These are phyloP conservation scores for Heterobasidion irregulare DNA, from an alignment of 1,284 basidiomycete genomes.

Conservation along the genomic window DNA sequence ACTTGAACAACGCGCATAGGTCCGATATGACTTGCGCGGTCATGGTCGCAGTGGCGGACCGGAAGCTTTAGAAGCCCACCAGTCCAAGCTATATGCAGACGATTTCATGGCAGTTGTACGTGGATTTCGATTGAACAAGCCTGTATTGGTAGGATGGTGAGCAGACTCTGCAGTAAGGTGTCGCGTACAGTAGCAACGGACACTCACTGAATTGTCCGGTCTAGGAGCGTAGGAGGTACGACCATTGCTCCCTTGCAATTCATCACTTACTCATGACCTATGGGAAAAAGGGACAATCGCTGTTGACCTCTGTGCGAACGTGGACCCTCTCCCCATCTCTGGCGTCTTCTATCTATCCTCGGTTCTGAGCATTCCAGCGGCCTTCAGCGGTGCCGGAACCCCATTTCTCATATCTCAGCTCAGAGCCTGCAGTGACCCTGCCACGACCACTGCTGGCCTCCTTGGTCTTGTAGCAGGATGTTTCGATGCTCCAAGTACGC, in stretches of 20 bases:
- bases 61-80: constrained; percentile 2
- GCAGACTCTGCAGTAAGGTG: neutral
- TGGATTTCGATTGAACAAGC: constrained; percentile 8
- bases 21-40: constrained; percentile 14
- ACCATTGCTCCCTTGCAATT: neutral
- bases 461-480: neutral
- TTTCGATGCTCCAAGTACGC: neutral
- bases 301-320: neutral
- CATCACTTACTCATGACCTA: neutral
- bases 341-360: neutral
- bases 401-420: neutral
- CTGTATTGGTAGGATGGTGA: constrained; percentile 12
- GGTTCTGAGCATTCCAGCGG: neutral
- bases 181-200: too few relatives aligned
- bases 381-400: neutral
- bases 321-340: neutral
- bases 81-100: constrained; percentile 10
- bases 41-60: constrained; percentile 16
- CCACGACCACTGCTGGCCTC: neutral
- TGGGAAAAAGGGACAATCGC: neutral
- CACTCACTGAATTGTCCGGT: too few relatives aligned
- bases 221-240: neutral
- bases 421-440: neutral
- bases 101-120: constrained; percentile 12
- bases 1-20: constrained; percentile 5